Percentiles rank a stretch among this genome's conserved stretches.
These are phyloP conservation scores for Lepidopterella palustris DNA, from an alignment of 495 filamentous ascomycete species.

Conservation along the genomic window DNA sequence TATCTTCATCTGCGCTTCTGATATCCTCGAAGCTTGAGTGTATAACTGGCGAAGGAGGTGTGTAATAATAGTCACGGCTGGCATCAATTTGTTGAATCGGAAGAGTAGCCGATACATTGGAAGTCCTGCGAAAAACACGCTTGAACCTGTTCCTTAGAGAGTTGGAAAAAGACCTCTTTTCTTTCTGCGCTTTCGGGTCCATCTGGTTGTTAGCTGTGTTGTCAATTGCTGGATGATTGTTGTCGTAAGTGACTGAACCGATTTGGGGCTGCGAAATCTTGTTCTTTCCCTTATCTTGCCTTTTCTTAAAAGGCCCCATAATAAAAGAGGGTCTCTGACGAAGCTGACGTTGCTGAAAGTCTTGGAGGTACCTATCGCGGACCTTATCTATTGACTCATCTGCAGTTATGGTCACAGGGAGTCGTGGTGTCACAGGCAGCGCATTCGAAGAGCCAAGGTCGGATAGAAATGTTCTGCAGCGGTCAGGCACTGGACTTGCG, in stretches of 20 bases:
- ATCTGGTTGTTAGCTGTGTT: not conserved
- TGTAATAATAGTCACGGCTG: constrained; percentile 21
- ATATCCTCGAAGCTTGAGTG: constrained; percentile 8
- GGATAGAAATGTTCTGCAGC: not conserved
- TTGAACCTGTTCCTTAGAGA: constrained; percentile 22
- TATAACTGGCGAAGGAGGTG: not conserved
- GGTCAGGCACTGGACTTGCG: constrained; percentile 9
- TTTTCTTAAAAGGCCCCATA: constrained; percentile 33
- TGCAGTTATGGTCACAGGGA: constrained; percentile 7
- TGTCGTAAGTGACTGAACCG: constrained; percentile 15
- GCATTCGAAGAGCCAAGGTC: not conserved
- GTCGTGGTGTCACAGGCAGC: constrained; percentile 6
- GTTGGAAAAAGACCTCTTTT: constrained; percentile 26
- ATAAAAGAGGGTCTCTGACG: constrained; percentile 33
- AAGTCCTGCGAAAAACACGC: constrained; percentile 19
- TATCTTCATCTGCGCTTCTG: constrained; percentile 11
- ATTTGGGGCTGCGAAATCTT: not conserved
- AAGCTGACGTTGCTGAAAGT: constrained; percentile 32
- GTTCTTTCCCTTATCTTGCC: constrained; percentile 22
- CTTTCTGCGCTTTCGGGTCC: constrained; percentile 4
- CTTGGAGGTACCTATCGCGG: constrained; percentile 33
- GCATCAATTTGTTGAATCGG: constrained; percentile 26
- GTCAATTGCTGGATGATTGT: constrained; percentile 12
- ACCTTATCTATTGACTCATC: constrained; percentile 18
- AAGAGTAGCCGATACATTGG: constrained; percentile 12